Evolutionary conservation across 257 asterid genomes (phyloP).

Genomic region (Perilla frutescens): DNA sequence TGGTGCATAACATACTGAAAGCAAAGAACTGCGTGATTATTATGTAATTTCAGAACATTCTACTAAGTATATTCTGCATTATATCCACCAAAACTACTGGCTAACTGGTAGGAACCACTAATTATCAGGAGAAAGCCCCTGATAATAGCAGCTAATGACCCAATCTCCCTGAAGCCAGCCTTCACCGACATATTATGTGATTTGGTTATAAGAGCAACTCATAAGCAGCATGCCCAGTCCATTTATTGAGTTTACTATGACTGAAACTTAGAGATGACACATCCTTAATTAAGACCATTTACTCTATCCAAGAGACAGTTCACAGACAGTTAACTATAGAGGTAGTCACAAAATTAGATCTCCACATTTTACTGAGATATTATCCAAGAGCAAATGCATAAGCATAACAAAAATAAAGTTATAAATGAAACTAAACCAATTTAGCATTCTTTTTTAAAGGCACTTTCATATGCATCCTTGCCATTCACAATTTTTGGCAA

Average conservation of each 20-base stretch:
- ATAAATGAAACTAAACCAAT: conserved; percentile 13
- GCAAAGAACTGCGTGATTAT: background rate
- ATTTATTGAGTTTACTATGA: background rate
- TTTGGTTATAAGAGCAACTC: background rate
- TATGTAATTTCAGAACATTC: background rate
- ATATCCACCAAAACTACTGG: background rate
- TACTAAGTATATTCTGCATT: background rate
- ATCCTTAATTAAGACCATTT: background rate
- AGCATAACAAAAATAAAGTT: too few species aligned
- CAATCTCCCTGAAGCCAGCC: background rate
- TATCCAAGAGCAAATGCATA: background rate
- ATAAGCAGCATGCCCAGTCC: conserved; percentile 7
- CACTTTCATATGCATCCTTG: conserved; percentile 14
- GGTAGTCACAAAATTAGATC: background rate
- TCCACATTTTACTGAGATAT: background rate
- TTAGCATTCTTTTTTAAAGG: background rate
- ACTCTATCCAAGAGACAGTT: conserved; percentile 4
- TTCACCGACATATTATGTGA: background rate
- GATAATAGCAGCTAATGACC: background rate
- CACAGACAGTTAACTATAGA: background rate
- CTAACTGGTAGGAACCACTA: background rate
- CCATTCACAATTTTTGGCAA: background rate
- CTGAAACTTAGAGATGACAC: background rate
- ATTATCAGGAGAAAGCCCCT: background rate
- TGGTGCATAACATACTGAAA: background rate